phyloP scores from a whole-genome alignment of 768 basidiomycete genomes.

The Rickenella mellea region DNA sequence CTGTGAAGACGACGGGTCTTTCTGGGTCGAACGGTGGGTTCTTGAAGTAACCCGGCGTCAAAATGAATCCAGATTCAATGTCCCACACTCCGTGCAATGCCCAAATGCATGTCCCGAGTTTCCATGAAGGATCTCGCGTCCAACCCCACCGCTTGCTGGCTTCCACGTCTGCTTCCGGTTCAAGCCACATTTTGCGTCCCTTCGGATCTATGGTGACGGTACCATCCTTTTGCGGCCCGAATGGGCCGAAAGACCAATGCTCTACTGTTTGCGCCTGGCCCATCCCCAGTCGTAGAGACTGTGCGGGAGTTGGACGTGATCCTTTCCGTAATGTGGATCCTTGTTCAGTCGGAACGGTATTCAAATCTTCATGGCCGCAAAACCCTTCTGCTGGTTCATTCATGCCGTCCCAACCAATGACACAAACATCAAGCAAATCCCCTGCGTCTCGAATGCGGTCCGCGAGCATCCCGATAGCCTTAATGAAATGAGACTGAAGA shows the following conservation, averaged over 20 bases:
- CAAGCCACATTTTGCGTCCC: constrained; percentile 71
- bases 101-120: constrained; percentile 76
- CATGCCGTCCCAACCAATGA: constrained; percentile 94
- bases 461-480: constrained; percentile 66
- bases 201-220: constrained; percentile 78
- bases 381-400: constrained; percentile 93
- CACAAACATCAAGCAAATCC: constrained; percentile 71
- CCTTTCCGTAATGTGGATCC: constrained; percentile 78
- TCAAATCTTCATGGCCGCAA: constrained; percentile 61
- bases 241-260: constrained; percentile 66
- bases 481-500: constrained; percentile 67
- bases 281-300: constrained; percentile 82
- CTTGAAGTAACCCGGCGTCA: constrained; percentile 71
- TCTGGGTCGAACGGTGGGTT: constrained; percentile 23
- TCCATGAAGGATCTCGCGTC: constrained; percentile 63
- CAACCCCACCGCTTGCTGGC: constrained; percentile 77
- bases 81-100: constrained; percentile 90
- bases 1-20: constrained; percentile 49
- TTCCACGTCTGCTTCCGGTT: constrained; percentile 36
- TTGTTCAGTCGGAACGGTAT: constrained; percentile 52
- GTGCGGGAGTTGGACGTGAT: constrained; percentile 74
- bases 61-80: constrained; percentile 49
- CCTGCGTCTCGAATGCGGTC: constrained; percentile 69
- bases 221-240: constrained; percentile 71
- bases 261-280: constrained; percentile 77